Evolutionary conservation across 345 rosid genomes (phyloP), one percentile per base, ranked within the genome.

Genomic region (Salix brachista): DNA sequence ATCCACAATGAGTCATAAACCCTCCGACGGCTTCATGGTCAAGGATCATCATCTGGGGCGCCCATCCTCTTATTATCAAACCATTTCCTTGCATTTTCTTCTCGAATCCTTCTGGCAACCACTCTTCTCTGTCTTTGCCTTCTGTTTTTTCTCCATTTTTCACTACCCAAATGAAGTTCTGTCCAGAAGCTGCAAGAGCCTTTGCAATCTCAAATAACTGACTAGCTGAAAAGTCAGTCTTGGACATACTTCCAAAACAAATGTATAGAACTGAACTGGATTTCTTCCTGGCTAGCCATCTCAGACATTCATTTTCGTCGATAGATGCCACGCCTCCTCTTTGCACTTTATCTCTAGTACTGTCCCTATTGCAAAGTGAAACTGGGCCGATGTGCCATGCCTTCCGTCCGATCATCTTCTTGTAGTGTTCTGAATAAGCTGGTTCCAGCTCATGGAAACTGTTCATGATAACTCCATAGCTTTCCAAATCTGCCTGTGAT

Each of bases 91-190:
- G 32, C n/a, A 48, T 32, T 61, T 81, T 86, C 76, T 79, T 75
- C 76, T 84, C 85, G 14, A 84, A 75, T 37, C 86, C 89, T 77
- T 81, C 80, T 0, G 75, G 86, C 67, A 88, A 34, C 85, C 84
- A 82, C 28, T 79, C 80, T 65, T 77, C 78, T 10, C 71, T 61
- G 11, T 42, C 70, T 41, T 65, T 71, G 54, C 76, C 82, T 74
- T 80, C 54, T 34, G 30, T 72, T 25, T 69, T 76, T 26, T 30
- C 64, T 71, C 21, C 14, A 4, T 28, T 64, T 18, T 83, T 80
- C 66, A 86, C 74, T 14, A 85, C 94, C 91, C 94, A 87, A 5
- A 90, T 82, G 81, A 90, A 90, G 25, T 80, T 78, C 41, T 79
- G 77, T 3, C 79, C 82, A 1, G 85, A 80, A 48, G 75, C 74